Base-by-base conservation (phyloP, 495 filamentous ascomycete species). In the Hypoxylon trugodes region DNA sequence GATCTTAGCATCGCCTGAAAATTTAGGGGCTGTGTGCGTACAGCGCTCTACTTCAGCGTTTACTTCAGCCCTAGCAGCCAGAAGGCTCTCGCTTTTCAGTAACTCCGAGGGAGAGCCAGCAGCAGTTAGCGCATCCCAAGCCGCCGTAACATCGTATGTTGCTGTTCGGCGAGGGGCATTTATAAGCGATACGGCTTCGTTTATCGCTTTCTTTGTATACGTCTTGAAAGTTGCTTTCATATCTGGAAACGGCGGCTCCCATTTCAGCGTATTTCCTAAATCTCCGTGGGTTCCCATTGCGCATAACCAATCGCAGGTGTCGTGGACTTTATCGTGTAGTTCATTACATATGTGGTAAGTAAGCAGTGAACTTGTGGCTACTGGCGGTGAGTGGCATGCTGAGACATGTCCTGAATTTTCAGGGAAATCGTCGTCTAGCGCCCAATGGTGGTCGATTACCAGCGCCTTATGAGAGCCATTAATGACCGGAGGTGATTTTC, bases 211-310 rank as follows among this genome's bases (percentile, higher is more conserved):
- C 64, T 84, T 85, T 1, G 82, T 80, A 61, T 86, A 76, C 19
- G 71, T 71, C 59, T 86, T 86, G 54, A 86, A 81, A 0, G 79
- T 75, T 6, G 76, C 71, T 7, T 74, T 73, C 81, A 87, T 84
- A 46, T 86, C 80, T 5, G 84, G 84, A 56, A 87, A 85, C 1
- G 85, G 85, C 2, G 78, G 74, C 30, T 79, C 68, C 83, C 85
- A 86, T 68, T 85, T 84, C 16, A 87, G 33, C 3, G 77, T 76
- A 35, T 77, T 84, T 38, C 84, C 84, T 2, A 87, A 72, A 53
- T 87, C 85, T n/a, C 82, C 84, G 54, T 86, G 82, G 0, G 84
- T 86, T 1, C 85, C 85, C 50, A 87, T 79, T 2, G 74, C 75
- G 51, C 81, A 84, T 1, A 87, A 66, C 75, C 82, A 86, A 21